Percentiles rank a stretch among this genome's conserved stretches.
Conservation (phyloP, 1,284 basidiomycete species). For the Sanghuangporus sanghuang region DNA sequence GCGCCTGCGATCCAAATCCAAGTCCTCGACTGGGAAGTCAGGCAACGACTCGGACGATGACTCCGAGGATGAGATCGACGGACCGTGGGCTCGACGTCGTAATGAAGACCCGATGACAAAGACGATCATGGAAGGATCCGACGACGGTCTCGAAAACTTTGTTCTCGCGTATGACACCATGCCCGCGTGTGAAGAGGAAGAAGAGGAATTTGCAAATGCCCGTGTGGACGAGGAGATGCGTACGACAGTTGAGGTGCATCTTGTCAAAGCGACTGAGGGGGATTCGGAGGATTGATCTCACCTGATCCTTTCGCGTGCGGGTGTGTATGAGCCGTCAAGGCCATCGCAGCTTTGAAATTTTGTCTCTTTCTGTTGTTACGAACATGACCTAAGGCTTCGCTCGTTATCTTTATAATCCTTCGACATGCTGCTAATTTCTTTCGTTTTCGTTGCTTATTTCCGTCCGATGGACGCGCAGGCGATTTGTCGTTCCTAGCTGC, state of each 20-base stretch:
- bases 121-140: constrained; percentile 13
- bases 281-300: neutral
- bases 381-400: neutral
- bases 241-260: constrained; percentile 14
- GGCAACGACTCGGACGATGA: neutral
- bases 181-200: constrained; percentile 1
- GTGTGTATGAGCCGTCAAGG: neutral
- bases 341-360: neutral
- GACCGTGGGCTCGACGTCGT: constrained; percentile 3
- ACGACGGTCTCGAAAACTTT: constrained; percentile 5
- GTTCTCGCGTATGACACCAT: constrained; percentile 6
- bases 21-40: neutral
- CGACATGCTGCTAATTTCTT: neutral
- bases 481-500: neutral
- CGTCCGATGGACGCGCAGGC: neutral
- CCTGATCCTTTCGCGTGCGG: neutral
- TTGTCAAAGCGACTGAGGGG: constrained; percentile 6
- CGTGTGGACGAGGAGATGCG: constrained; percentile 9
- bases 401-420: constrained; percentile 1
- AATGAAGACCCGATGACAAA: constrained; percentile 17
- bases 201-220: constrained; percentile 10
- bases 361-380: neutral
- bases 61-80: constrained; percentile 11
- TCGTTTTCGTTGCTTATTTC: neutral
- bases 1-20: neutral